phyloP scores from a whole-genome alignment of 768 basidiomycete genomes.

The Panaeolus papilionaceus region DNA sequence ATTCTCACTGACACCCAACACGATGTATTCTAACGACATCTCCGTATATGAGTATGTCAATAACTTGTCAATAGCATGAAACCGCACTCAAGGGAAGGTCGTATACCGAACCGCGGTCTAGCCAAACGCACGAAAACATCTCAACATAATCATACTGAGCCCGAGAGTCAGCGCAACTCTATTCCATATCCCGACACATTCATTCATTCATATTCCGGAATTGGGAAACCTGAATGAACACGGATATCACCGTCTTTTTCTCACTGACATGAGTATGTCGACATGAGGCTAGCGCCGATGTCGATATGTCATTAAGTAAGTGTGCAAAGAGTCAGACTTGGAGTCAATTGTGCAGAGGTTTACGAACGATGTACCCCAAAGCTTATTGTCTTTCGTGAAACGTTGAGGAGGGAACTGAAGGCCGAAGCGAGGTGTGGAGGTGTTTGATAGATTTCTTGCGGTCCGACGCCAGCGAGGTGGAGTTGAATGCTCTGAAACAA shows the following conservation, averaged over 20 bases:
- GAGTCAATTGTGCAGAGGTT: not conserved
- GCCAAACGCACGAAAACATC: too few relatives aligned
- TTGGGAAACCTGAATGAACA: slow-evolving; percentile 5
- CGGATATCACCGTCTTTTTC: not conserved
- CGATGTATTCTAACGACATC: not conserved
- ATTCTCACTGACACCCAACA: not conserved
- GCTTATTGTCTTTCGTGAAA: not conserved
- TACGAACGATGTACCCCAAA: not conserved
- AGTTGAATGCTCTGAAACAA: not conserved
- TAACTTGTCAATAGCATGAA: not conserved
- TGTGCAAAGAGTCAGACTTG: too few relatives aligned
- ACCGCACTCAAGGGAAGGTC: not conserved
- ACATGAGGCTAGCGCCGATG: slow-evolving; percentile 7
- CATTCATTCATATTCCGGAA: slow-evolving; percentile 9
- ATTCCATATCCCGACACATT: not conserved
- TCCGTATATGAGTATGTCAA: not conserved
- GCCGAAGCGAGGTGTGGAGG: not conserved
- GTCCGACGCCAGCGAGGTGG: not conserved
- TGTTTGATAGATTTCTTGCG: too few relatives aligned
- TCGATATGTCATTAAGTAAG: not conserved
- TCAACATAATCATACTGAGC: too few relatives aligned
- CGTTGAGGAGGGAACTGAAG: too few relatives aligned
- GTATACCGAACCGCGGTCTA: not conserved
- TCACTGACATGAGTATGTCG: not conserved
- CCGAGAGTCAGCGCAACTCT: not conserved